Base-by-base conservation (phyloP, 768 basidiomycete genomes). In the Xerocomellus chrysenteron region DNA sequence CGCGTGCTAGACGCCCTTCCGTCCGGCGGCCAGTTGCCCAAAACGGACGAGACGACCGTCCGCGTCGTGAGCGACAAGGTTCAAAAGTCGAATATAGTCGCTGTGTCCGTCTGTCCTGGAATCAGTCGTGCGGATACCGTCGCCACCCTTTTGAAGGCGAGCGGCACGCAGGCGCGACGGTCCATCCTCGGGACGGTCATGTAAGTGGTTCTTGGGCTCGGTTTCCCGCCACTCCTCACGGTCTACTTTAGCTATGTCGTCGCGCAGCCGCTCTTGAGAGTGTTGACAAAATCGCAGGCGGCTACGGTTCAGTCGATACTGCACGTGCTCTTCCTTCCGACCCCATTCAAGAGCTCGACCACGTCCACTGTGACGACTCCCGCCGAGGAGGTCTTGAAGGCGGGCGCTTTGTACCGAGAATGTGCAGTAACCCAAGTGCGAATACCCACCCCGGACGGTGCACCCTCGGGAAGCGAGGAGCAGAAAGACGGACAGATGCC, bases 1-100 rank as follows among this genome's bases (percentile, higher is more conserved):
- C 82, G 88, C 12, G 81, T 95, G 28, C 74, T 95, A 32, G 90
- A 95, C 63, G 89, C 92, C 1, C 80, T 96, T 2, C 90, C 90
- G 0, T 74, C 77, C 5, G 78, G 82, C 13, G 80, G 82, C 2
- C 83, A 83, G 55, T 68, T 80, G 4, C 81, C 84, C 8, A 64
- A 63, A 48, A 71, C 73, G 35, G 68, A 76, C 41, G 69, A 68
- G 51, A 56, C 62, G 40, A 55, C 67, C 2, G 60, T 74, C 40
- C 68, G 59, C 9, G 78, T 80, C 0, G 75, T 80, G 47, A 74
- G 71, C 57, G 63, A 73, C 2, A 76, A 76, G 57, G 54, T 65
- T 13, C 82, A 87, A 56, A 81, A 81, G 50, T 88, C 85, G 0
- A 94, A 94, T 59, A 88, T 94, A 52, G 83, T 90, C 26, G 77